Evolutionary conservation across 129 eudicot genomes (phyloP), one percentile per base, ranked within the genome.

Genomic region (Lactuca saligna): DNA sequence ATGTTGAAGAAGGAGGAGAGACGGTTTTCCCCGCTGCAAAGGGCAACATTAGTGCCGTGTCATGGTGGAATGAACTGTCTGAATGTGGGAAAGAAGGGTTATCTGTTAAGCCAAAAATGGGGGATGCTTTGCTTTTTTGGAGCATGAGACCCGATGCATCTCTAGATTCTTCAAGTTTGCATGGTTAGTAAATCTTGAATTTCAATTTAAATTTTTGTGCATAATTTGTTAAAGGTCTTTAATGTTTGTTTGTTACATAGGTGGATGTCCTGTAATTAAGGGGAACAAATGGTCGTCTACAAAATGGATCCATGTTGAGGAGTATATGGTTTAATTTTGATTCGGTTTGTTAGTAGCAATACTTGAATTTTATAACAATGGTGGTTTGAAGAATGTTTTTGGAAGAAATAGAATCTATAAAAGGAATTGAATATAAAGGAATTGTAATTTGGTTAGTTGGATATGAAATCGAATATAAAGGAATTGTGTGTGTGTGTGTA

Each of bases 1-100:
- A 92, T 78, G 98, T 92, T 69, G 98, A 92, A 80, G 98, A 92
- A 84, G 96, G 98, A 32, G 98, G 98, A 29, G 98, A 92, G 80
- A 88, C 98, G 41, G 88, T 92, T 20, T 92, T 92, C 48, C 96
- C 98, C 16, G 38, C 82, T 11, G 95, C 98, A 44, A 92, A 76
- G 69, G 98, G 94, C 17, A 91, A 91, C 73, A 44, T 81, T 56
- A 91, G 96, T 57, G 77, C 81, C 8, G 75, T 85, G 31, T 81
- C 97, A 14, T 79, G 86, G 80, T 86, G 96, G 97, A 78, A 91
- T 65, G 87, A 91, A 69, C 67, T 79, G 34, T 91, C 96, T 35
- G 85, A 84, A 80, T 91, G 94, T 69, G 97, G 87, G 7, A 85
- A 88, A 81, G 85, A 77, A n/a, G 97, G 97, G 51, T 77, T 91